Conservation (phyloP, 257 asterid genomes). For the Prunella vulgaris region DNA sequence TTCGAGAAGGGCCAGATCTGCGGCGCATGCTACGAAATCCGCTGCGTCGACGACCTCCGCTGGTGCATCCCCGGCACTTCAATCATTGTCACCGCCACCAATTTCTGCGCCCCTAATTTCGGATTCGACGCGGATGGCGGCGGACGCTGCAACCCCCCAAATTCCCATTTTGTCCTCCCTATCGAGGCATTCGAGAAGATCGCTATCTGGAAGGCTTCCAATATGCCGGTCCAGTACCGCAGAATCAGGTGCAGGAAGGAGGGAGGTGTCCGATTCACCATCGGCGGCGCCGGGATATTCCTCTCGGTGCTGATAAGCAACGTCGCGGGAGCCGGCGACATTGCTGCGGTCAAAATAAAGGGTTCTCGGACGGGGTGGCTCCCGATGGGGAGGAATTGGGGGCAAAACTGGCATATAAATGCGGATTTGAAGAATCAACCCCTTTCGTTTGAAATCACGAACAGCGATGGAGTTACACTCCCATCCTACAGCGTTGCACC, state of each 20-base stretch:
- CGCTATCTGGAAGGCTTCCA: slow-evolving; percentile 93
- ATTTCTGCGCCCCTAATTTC: slow-evolving; percentile 93
- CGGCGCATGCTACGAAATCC: slow-evolving; percentile 89
- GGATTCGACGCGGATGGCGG: slow-evolving; percentile 76
- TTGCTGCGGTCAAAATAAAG: slow-evolving; percentile 58
- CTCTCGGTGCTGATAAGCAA: slow-evolving; percentile 56
- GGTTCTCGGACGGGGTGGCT: slow-evolving; percentile 71
- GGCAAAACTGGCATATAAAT: slow-evolving; percentile 64
- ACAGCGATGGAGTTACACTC: slow-evolving; percentile 46
- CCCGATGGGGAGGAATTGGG: slow-evolving; percentile 74
- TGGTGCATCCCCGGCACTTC: slow-evolving; percentile 99
- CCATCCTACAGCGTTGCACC: slow-evolving; percentile 50
- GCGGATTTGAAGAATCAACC: slow-evolving; percentile 55
- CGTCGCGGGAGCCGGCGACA: slow-evolving; percentile 59
- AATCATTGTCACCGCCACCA: slow-evolving; percentile 83
- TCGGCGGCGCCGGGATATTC: slow-evolving; percentile 50
- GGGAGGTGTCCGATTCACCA: slow-evolving; percentile 58
- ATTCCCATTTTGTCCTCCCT: slow-evolving; percentile 86
- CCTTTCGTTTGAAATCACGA: slow-evolving; percentile 55
- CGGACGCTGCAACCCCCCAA: slow-evolving; percentile 92
- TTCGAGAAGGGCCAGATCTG: slow-evolving; percentile 94
- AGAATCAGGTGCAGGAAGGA: slow-evolving; percentile 56
- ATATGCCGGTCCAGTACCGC: slow-evolving; percentile 86
- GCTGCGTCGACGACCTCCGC: slow-evolving; percentile 80
- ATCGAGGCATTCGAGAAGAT: slow-evolving; percentile 91